Percentiles rank a stretch among this genome's conserved stretches.
These are phyloP conservation scores for Acacia acuminata DNA, from an alignment of 306 rosid species.

Conservation along the genomic window DNA sequence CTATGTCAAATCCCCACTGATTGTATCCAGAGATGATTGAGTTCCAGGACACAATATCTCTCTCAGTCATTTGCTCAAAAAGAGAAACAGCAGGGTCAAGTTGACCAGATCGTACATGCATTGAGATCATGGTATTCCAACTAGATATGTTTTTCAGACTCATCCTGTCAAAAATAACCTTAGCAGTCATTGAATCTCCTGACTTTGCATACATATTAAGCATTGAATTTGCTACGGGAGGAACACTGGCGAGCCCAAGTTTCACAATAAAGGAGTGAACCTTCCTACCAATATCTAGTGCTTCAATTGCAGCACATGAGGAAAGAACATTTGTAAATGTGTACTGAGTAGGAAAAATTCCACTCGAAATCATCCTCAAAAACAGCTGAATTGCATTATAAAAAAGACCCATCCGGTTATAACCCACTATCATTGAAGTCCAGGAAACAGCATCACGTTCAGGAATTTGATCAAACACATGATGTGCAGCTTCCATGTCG, in stretches of 20 bases:
- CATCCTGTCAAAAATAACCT: constrained; percentile 67
- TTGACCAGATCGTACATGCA: constrained; percentile 64
- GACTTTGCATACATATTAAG: constrained; percentile 90
- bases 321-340: constrained; percentile 74
- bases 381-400: constrained; percentile 51
- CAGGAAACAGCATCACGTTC: constrained; percentile 84
- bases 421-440: constrained; percentile 77
- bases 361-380: constrained; percentile 53
- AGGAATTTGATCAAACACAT: constrained; percentile 62
- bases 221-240: constrained; percentile 68
- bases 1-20: constrained; percentile 55
- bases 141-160: constrained; percentile 56
- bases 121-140: constrained; percentile 75
- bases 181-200: constrained; percentile 61
- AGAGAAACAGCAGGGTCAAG: constrained; percentile 60
- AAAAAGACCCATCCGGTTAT: constrained; percentile 63
- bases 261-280: constrained; percentile 68
- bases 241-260: constrained; percentile 54
- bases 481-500: constrained; percentile 50
- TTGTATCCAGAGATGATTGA: constrained; percentile 68
- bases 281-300: constrained; percentile 64
- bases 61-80: constrained; percentile 66
- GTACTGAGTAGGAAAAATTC: constrained; percentile 57
- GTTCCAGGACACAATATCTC: constrained; percentile 75
- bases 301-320: constrained; percentile 62